Evolutionary conservation across 2,329 filamentous ascomycete species (phyloP).

Genomic region (Penicillium olsonii): DNA sequence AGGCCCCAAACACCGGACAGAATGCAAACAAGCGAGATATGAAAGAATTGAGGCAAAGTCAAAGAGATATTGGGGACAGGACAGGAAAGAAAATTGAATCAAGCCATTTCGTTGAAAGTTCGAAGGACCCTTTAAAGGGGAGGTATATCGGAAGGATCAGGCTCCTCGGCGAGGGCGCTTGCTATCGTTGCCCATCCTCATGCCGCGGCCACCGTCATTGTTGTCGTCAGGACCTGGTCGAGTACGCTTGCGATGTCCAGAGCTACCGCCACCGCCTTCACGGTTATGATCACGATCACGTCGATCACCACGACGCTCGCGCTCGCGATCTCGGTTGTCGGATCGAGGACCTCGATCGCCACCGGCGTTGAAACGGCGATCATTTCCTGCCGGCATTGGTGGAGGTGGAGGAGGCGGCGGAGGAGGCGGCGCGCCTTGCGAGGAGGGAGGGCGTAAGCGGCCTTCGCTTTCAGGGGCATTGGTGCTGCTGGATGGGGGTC

Average conservation of each 20-base stretch:
- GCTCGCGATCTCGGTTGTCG: constrained; percentile 33
- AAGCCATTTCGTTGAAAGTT: background rate
- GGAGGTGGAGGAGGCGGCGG: constrained; percentile 35
- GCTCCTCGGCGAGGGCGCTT: constrained; percentile 45
- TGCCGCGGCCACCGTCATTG: constrained; percentile 33
- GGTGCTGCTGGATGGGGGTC: constrained; percentile 6
- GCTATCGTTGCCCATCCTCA: constrained; percentile 42
- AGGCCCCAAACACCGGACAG: constrained; percentile 24
- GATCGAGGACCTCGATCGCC: constrained; percentile 36
- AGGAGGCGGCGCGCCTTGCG: constrained; percentile 31
- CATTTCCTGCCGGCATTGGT: constrained; percentile 28
- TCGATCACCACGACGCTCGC: constrained; percentile 38
- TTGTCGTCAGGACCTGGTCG: constrained; percentile 38
- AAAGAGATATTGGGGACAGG: constrained; percentile 13
- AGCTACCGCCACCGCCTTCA: constrained; percentile 28
- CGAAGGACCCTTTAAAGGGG: background rate
- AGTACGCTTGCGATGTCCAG: constrained; percentile 40
- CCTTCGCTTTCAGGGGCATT: constrained; percentile 33
- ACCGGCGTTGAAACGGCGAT: constrained; percentile 36
- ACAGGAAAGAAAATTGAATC: constrained; percentile 14
- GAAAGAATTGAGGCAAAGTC: constrained; percentile 19
- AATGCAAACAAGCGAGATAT: constrained; percentile 21
- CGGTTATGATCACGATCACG: constrained; percentile 36
- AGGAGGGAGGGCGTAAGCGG: constrained; percentile 36
- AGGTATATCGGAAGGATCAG: constrained; percentile 20